A percentile compares a stretch with the other conserved stretches of the same genome.
These are phyloP conservation scores for Scheffersomyces titani DNA, from an alignment of 1,139 yeast species.

Conservation along the genomic window DNA sequence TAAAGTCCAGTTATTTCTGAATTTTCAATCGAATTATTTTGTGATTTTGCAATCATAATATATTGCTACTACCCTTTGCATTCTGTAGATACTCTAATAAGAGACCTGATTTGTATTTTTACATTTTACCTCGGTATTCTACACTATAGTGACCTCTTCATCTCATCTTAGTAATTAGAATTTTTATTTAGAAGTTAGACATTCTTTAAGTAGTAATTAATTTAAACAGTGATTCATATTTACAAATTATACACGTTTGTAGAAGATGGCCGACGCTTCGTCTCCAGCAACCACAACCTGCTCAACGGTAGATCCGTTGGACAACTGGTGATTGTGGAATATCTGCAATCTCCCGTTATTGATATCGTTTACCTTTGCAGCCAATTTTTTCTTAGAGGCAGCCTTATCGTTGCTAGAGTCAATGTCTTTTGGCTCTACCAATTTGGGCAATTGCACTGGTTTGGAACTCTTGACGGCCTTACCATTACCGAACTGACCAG, in stretches of 20 bases:
- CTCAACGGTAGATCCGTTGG: constrained; percentile 29
- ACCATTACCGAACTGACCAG: constrained; percentile 85
- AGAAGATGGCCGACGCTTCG: constrained; percentile 63
- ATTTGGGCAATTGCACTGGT: constrained; percentile 56
- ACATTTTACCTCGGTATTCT: too few relatives aligned
- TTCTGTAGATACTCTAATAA: neutral
- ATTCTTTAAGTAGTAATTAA: too few relatives aligned
- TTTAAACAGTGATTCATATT: neutral
- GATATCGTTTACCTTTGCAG: constrained; percentile 29
- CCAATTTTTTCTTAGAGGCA: constrained; percentile 22
- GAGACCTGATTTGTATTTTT: too few relatives aligned
- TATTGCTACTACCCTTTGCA: neutral
- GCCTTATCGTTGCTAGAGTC: constrained; percentile 7
- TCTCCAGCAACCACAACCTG: constrained; percentile 69
- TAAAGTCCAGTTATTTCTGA: too few relatives aligned
- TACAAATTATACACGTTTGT: constrained; percentile 26
- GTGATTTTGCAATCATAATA: neutral
- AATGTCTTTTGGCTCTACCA: constrained; percentile 56
- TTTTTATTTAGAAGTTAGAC: too few relatives aligned
- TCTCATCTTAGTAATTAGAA: too few relatives aligned
- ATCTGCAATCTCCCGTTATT: constrained; percentile 52
- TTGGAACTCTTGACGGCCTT: constrained; percentile 58
- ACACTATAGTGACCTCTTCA: too few relatives aligned
- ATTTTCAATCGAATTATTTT: too few relatives aligned
- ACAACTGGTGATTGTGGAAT: constrained; percentile 22